Conservation (phyloP, 768 basidiomycete species). For the Lactifluus piperatus region DNA sequence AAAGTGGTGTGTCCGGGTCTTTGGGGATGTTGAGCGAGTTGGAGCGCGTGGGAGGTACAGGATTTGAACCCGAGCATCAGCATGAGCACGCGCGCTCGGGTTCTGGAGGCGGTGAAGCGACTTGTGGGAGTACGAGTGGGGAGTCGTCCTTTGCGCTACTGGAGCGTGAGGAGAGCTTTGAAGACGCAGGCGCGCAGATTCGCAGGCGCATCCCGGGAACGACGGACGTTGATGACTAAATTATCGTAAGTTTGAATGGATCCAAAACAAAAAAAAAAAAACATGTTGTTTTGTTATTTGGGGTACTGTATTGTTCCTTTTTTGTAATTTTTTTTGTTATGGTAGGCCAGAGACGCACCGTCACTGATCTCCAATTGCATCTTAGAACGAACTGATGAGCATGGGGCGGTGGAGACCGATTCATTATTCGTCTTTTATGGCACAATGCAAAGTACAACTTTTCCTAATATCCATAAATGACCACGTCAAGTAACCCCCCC, state of each 20-base stretch:
- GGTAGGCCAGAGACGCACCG: background rate
- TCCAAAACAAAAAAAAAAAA: too few relatives aligned
- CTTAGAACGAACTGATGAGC: too few relatives aligned
- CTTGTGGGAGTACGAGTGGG: constrained; percentile 14
- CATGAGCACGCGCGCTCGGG: too few relatives aligned
- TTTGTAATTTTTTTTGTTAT: background rate
- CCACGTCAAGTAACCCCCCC: background rate
- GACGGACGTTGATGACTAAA: constrained; percentile 1
- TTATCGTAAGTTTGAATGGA: too few relatives aligned
- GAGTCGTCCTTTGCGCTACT: constrained; percentile 30
- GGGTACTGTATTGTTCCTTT: too few relatives aligned
- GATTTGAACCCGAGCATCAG: background rate
- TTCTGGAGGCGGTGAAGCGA: background rate
- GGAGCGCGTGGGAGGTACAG: background rate
- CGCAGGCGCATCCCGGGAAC: constrained; percentile 13
- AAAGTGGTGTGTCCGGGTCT: background rate
- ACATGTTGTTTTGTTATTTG: too few relatives aligned
- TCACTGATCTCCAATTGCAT: background rate
- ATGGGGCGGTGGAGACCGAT: too few relatives aligned
- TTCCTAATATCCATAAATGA: background rate
- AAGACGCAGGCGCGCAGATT: constrained; percentile 12
- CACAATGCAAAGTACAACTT: constrained; percentile 7
- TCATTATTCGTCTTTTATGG: background rate
- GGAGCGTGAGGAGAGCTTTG: constrained; percentile 20
- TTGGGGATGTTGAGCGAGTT: background rate